A percentile compares a stretch with the other conserved stretches of the same genome.
These are phyloP conservation scores for Sclerotinia subarctica DNA, from an alignment of 2,329 filamentous ascomycete genomes.

Conservation along the genomic window DNA sequence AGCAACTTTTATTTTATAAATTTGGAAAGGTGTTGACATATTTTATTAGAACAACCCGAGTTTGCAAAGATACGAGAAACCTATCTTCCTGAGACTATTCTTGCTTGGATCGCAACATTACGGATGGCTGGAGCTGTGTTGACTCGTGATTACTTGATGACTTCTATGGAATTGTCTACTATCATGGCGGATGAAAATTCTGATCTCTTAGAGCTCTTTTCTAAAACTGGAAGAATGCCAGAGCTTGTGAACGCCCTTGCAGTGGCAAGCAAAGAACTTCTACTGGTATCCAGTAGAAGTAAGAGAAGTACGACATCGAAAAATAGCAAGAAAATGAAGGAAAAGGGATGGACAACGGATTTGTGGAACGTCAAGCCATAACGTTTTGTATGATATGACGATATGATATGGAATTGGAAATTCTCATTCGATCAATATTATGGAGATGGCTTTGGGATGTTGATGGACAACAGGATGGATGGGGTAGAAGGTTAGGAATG, in stretches of 20 bases:
- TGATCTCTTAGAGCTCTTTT: constrained; percentile 63
- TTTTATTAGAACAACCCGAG: constrained; percentile 53
- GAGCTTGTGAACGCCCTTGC: constrained; percentile 77
- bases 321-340: constrained; percentile 57
- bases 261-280: constrained; percentile 33
- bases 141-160: constrained; percentile 71
- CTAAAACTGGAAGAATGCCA: constrained; percentile 64
- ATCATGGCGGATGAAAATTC: constrained; percentile 68
- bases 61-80: constrained; percentile 64
- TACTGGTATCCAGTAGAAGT: constrained; percentile 48
- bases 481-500: constrained; percentile 8
- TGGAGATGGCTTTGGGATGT: not conserved
- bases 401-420: not conserved
- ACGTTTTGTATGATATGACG: constrained; percentile 3
- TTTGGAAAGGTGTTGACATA: constrained; percentile 25
- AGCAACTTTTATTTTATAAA: not conserved
- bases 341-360: constrained; percentile 61
- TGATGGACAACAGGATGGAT: not conserved
- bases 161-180: constrained; percentile 82
- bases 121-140: constrained; percentile 74
- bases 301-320: constrained; percentile 46
- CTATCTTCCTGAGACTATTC: constrained; percentile 81
- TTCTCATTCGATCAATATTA: not conserved
- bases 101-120: constrained; percentile 79
- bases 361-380: constrained; percentile 47